These are phyloP conservation scores for Gracilaria domingensis DNA, from an alignment of 23 red algal genomes.

Conservation along the genomic window DNA sequence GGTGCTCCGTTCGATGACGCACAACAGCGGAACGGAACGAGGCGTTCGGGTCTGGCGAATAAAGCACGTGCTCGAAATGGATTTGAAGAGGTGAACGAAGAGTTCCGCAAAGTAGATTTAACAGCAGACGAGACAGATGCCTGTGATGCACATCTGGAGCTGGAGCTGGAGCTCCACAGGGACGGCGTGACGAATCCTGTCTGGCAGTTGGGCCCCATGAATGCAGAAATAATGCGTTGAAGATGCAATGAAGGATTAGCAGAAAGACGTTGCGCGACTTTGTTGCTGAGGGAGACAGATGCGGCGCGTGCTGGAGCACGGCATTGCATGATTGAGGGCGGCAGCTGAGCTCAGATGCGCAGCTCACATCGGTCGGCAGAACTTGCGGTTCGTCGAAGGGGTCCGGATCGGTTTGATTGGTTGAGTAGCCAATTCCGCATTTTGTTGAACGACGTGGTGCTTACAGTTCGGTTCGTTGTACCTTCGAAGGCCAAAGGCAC, in stretches of 20 bases:
- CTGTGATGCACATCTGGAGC: neutral
- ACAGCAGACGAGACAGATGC: neutral
- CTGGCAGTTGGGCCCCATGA: neutral
- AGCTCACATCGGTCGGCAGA: conserved; percentile 10
- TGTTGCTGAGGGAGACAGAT: neutral
- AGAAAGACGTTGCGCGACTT: neutral
- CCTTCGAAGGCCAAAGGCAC: too few relatives aligned
- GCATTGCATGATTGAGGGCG: neutral
- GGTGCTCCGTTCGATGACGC: conserved; percentile 3
- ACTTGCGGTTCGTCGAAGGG: neutral
- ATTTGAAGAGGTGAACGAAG: conserved; percentile 5
- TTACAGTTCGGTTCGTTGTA: neutral
- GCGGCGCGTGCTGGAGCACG: neutral
- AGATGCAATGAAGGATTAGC: neutral
- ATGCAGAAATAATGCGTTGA: neutral
- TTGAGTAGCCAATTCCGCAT: neutral
- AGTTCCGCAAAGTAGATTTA: neutral
- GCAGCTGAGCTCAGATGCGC: neutral
- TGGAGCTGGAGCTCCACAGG: conserved; percentile 10
- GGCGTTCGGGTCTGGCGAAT: neutral
- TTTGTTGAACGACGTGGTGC: neutral
- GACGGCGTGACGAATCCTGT: conserved; percentile 4
- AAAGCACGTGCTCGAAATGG: neutral
- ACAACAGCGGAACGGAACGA: neutral
- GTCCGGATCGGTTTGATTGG: conserved; percentile 22